Conservation (phyloP, 768 basidiomycete genomes). For the Amanita rimosa region DNA sequence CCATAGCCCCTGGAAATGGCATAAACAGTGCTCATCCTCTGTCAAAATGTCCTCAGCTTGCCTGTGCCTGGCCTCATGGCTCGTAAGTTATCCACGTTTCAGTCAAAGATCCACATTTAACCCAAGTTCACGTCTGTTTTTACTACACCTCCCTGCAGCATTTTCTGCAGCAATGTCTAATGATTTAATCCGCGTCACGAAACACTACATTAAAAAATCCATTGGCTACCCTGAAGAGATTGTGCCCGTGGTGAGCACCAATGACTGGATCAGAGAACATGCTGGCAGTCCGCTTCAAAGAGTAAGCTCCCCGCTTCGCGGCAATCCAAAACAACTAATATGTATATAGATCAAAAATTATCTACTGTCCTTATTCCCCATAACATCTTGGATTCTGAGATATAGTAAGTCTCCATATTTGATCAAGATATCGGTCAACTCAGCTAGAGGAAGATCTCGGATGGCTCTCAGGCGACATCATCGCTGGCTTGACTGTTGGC, state of each 20-base stretch:
- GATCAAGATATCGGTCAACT: background rate
- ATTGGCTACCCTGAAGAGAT: conserved; percentile 50
- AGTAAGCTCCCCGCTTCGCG: conserved; percentile 25
- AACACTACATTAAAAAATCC: conserved; percentile 42
- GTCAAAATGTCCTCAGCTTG: background rate
- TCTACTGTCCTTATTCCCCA: conserved; percentile 69
- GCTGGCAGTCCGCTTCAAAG: conserved; percentile 33
- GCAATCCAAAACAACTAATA: background rate
- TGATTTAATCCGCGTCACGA: conserved; percentile 21
- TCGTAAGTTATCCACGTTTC: background rate
- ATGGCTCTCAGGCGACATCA: conserved; percentile 79
- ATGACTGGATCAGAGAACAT: conserved; percentile 37
- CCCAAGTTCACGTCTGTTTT: background rate
- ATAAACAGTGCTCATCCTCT: conserved; percentile 16
- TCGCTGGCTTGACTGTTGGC: conserved; percentile 90
- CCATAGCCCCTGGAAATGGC: conserved; percentile 16
- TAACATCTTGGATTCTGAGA: conserved; percentile 73
- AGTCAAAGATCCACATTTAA: no score
- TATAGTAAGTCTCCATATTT: conserved; percentile 53
- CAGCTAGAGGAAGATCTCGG: conserved; percentile 39
- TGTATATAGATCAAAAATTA: conserved; percentile 46
- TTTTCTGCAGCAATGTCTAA: conserved; percentile 3
- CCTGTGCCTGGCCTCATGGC: background rate
- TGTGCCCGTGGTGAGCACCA: conserved; percentile 48
- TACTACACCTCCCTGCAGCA: background rate